A percentile compares a stretch with the other conserved stretches of the same genome.
phyloP scores from a whole-genome alignment of 352 stramenopile species.

The Blastocystis sp. region DNA sequence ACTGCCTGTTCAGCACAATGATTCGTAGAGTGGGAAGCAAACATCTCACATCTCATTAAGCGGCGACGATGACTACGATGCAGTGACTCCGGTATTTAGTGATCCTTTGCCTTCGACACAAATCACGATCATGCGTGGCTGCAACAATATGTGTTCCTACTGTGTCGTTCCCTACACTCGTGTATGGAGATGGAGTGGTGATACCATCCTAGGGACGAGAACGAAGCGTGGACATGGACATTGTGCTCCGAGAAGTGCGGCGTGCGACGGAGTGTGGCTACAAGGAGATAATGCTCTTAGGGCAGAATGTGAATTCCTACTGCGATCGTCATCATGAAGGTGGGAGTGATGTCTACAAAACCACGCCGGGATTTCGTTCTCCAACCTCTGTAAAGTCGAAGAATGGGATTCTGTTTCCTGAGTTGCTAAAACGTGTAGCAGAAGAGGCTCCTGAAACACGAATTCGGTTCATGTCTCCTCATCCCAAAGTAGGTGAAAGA shows the following conservation, averaged over 20 bases:
- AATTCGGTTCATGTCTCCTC: conserved; percentile 96
- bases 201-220: conserved; percentile 74
- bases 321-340: conserved; percentile 73
- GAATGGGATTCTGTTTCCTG: conserved; percentile 87
- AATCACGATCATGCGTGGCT: conserved; percentile 96
- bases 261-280: conserved; percentile 78
- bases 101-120: conserved; percentile 75
- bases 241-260: conserved; percentile 87
- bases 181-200: background rate
- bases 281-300: conserved; percentile 95
- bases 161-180: conserved; percentile 99
- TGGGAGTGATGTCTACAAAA: conserved; percentile 65
- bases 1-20: background rate
- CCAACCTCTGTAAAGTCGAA: conserved; percentile 25
- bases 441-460: conserved; percentile 85
- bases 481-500: conserved; percentile 70
- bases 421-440: conserved; percentile 87
- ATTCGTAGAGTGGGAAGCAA: conserved; percentile 66
- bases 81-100: conserved; percentile 85
- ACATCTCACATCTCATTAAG: conserved; percentile 86
- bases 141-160: conserved; percentile 99
- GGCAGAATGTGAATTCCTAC: conserved; percentile 99
- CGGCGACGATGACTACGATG: conserved; percentile 94
- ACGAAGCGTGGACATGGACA: conserved; percentile 77
- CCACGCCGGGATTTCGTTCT: conserved; percentile 74